A percentile compares a stretch with the other conserved stretches of the same genome.
Evolutionary conservation across 1,139 yeast species (phyloP).

Genomic region (Geotrichum carabidarum): DNA sequence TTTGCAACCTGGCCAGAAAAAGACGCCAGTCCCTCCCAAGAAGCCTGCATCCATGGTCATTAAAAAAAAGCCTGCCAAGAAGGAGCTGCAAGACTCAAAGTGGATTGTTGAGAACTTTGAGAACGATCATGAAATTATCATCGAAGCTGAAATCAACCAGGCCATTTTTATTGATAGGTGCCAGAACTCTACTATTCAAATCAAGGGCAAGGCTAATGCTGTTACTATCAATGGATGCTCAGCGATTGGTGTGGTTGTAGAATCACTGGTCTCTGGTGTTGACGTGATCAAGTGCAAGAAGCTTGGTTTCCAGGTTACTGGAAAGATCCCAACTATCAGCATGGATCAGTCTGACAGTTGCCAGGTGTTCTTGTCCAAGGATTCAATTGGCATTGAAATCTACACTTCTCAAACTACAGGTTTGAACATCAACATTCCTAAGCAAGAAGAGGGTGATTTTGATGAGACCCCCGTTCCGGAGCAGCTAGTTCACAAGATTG

Average conservation of each 20-base stretch:
- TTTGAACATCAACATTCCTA: constrained; percentile 74
- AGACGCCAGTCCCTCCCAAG: constrained; percentile 59
- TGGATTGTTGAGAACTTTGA: constrained; percentile 86
- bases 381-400: constrained; percentile 64
- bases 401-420: constrained; percentile 82
- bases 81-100: constrained; percentile 76
- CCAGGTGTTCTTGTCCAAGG: constrained; percentile 67
- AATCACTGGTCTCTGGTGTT: constrained; percentile 78
- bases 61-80: constrained; percentile 55
- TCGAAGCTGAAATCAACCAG: constrained; percentile 81
- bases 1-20: constrained; percentile 36
- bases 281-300: constrained; percentile 78
- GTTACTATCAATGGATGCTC: constrained; percentile 71
- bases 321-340: constrained; percentile 72
- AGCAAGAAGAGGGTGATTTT: constrained; percentile 56
- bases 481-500: constrained; percentile 65
- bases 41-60: constrained; percentile 56
- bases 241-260: constrained; percentile 72
- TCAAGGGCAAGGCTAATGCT: constrained; percentile 90
- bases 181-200: constrained; percentile 63
- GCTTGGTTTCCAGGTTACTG: constrained; percentile 81
- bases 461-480: constrained; percentile 81
- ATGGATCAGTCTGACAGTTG: constrained; percentile 90
- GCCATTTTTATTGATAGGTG: constrained; percentile 86
- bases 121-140: constrained; percentile 51